phyloP scores from a whole-genome alignment of 129 eudicot genomes.

The Lactuca sativa region DNA sequence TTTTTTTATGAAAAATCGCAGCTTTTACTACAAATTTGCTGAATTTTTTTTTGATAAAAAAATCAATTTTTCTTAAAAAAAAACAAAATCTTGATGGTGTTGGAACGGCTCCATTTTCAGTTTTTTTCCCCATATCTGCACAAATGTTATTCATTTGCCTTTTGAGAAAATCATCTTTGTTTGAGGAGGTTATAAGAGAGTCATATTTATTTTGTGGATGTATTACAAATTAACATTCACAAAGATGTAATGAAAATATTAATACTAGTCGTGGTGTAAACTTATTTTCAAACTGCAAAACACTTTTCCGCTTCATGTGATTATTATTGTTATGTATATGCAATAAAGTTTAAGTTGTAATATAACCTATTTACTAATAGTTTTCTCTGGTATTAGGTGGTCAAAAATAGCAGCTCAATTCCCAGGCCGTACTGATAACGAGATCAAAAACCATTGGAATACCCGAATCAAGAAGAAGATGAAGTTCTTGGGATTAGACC shows the following conservation, averaged over 20 bases:
- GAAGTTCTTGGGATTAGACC: conserved; percentile 62
- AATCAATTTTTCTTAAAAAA: too few species aligned
- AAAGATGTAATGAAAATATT: not conserved
- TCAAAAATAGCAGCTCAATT: conserved; percentile 58
- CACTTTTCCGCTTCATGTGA: not conserved
- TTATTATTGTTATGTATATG: not conserved
- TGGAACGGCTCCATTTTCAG: not conserved
- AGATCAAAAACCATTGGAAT: conserved; percentile 68
- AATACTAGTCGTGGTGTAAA: not conserved
- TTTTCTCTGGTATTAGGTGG: conserved; percentile 41
- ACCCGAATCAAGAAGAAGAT: conserved; percentile 74
- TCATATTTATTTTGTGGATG: not conserved
- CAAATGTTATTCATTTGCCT: too few species aligned
- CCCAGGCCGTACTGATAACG: conserved; percentile 68
- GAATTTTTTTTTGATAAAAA: too few species aligned
- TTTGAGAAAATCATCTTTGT: too few species aligned
- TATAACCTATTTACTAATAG: not conserved
- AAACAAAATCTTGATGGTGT: too few species aligned
- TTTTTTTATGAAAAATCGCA: too few species aligned
- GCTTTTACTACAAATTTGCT: too few species aligned
- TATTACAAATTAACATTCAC: not conserved
- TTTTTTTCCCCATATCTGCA: not conserved
- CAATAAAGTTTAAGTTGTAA: not conserved
- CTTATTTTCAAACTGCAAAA: not conserved
- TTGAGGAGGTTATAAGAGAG: not conserved